Evolutionary conservation across 148 eudicot species (phyloP).

Genomic region (Rhododendron molle): DNA sequence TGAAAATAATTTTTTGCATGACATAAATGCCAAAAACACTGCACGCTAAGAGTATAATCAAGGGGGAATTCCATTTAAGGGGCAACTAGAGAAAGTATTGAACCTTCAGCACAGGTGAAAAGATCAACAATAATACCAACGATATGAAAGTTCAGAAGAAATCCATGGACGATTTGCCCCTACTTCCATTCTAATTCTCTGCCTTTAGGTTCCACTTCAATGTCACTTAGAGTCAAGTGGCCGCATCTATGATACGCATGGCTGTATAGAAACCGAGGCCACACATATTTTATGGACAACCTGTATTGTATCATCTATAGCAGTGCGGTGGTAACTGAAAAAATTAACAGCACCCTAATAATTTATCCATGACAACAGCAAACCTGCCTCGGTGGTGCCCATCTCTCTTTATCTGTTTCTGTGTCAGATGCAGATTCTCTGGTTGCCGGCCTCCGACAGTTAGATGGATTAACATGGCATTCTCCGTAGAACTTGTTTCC

Average conservation of each 20-base stretch:
- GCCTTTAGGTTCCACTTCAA: background rate
- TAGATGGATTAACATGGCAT: constrained; percentile 26
- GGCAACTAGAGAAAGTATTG: background rate
- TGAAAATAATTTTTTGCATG: background rate
- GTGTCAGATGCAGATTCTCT: constrained; percentile 58
- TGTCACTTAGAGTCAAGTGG: background rate
- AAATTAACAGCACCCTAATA: background rate
- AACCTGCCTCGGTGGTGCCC: constrained; percentile 52
- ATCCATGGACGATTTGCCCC: background rate
- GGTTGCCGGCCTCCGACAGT: constrained; percentile 45
- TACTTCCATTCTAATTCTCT: background rate
- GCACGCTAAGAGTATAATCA: background rate
- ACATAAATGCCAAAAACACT: background rate
- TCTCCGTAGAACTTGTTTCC: constrained; percentile 59
- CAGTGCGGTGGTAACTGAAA: background rate
- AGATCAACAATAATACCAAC: background rate
- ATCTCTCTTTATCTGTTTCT: constrained; percentile 41
- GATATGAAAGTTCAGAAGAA: background rate
- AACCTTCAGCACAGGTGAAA: background rate
- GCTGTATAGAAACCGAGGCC: background rate
- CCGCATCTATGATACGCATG: background rate
- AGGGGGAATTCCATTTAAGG: background rate
- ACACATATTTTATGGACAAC: background rate
- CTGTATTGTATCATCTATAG: background rate
- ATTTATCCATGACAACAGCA: background rate